phyloP scores from a whole-genome alignment of 768 basidiomycete species.

The Russula griseocarnosa region DNA sequence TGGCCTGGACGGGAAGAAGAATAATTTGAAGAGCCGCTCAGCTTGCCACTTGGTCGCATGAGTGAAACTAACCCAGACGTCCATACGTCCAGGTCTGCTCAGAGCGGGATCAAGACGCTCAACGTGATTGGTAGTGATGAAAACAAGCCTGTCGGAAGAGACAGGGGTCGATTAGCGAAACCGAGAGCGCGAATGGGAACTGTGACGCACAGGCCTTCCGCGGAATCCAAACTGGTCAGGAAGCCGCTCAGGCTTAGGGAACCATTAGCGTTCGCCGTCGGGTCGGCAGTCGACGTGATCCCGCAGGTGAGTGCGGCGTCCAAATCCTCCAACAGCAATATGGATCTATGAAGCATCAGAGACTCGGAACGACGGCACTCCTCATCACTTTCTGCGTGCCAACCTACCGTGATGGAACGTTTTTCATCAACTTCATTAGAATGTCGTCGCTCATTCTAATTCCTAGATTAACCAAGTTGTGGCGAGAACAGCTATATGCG shows the following conservation, averaged over 20 bases:
- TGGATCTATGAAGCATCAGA: constrained; percentile 54
- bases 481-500: constrained; percentile 30
- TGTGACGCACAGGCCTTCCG: constrained; percentile 69
- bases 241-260: constrained; percentile 84
- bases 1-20: constrained; percentile 67
- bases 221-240: constrained; percentile 79
- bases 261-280: constrained; percentile 40
- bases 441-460: constrained; percentile 86
- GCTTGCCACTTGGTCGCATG: constrained; percentile 91
- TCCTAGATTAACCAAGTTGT: constrained; percentile 21
- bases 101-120: constrained; percentile 88
- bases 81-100: constrained; percentile 88
- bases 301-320: constrained; percentile 75
- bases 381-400: constrained; percentile 6
- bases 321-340: constrained; percentile 90
- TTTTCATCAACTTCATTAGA: constrained; percentile 78
- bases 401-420: constrained; percentile 72
- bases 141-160: constrained; percentile 55
- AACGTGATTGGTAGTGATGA: constrained; percentile 92
- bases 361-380: constrained; percentile 17
- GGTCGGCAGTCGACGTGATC: constrained; percentile 52
- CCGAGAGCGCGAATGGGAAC: constrained; percentile 3
- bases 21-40: constrained; percentile 87
- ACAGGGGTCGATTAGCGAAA: constrained; percentile 11
- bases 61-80: constrained; percentile 91